phyloP scores from a whole-genome alignment of 345 rosid species.

The Noccaea caerulescens region DNA sequence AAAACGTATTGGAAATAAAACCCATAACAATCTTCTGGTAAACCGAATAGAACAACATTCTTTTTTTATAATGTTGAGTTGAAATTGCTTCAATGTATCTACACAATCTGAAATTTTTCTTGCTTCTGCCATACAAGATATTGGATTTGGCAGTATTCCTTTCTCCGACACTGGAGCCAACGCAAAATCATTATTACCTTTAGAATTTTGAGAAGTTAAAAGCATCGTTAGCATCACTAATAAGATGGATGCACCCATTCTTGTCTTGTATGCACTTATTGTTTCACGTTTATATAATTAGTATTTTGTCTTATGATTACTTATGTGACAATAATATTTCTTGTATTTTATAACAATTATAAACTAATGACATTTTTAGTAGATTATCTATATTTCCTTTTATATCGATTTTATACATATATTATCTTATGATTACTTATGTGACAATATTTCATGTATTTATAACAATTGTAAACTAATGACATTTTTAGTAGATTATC shows the following conservation, averaged over 20 bases:
- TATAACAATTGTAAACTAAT: background rate
- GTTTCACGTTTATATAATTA: background rate
- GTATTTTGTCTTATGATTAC: background rate
- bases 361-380: background rate
- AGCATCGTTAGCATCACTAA: background rate
- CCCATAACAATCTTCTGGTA: no score
- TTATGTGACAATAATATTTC: background rate
- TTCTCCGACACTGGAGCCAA: background rate
- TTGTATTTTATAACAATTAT: conserved; percentile 10
- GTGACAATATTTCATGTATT: background rate
- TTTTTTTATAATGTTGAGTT: no score
- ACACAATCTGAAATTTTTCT: background rate
- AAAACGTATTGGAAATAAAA: no score
- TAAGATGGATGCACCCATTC: background rate
- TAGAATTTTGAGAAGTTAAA: background rate
- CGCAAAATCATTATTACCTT: background rate
- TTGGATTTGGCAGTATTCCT: background rate
- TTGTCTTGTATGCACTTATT: background rate
- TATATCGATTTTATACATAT: background rate
- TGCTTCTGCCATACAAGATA: background rate
- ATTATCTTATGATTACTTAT: background rate
- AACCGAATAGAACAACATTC: no score
- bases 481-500: background rate
- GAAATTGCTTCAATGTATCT: background rate
- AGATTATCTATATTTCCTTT: background rate